Conservation (phyloP, 257 asterid species). For the Ophiorrhiza pumila region DNA sequence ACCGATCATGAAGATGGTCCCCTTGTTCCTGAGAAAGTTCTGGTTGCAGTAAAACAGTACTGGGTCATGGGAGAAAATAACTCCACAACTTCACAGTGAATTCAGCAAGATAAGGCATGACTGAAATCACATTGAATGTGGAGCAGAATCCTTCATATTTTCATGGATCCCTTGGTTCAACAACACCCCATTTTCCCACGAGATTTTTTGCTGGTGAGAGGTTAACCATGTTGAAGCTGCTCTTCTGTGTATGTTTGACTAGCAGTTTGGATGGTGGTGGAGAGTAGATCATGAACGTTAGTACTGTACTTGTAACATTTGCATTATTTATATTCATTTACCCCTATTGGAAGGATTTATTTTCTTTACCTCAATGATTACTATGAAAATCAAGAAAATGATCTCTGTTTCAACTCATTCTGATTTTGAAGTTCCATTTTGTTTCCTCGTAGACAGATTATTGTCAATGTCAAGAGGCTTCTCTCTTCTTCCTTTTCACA, state of each 20-base stretch:
- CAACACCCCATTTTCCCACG: constrained; percentile 26
- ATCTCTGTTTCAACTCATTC: neutral
- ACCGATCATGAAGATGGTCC: constrained; percentile 96
- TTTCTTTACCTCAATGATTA: neutral
- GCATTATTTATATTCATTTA: constrained; percentile 19
- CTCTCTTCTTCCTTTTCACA: no score
- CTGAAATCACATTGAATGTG: constrained; percentile 6
- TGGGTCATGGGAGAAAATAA: constrained; percentile 67
- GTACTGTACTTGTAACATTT: constrained; percentile 19
- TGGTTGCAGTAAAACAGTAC: constrained; percentile 80
- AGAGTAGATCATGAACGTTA: neutral
- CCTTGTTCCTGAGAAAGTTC: constrained; percentile 74
- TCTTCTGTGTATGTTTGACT: constrained; percentile 14
- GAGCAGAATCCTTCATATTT: constrained; percentile 20
- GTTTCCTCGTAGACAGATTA: no score
- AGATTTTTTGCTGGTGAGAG: constrained; percentile 19
- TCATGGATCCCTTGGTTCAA: constrained; percentile 9
- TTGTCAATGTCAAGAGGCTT: neutral
- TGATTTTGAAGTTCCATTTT: neutral
- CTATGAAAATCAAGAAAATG: neutral
- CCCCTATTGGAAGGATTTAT: constrained; percentile 4
- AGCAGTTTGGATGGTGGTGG: constrained; percentile 8
- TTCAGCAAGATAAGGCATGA: constrained; percentile 12
- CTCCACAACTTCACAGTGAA: constrained; percentile 63
- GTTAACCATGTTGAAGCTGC: constrained; percentile 6